A percentile compares a stretch with the other conserved stretches of the same genome.
Evolutionary conservation across 2,329 filamentous ascomycete species (phyloP).

Genomic region (Dryadomyces quercivorus): DNA sequence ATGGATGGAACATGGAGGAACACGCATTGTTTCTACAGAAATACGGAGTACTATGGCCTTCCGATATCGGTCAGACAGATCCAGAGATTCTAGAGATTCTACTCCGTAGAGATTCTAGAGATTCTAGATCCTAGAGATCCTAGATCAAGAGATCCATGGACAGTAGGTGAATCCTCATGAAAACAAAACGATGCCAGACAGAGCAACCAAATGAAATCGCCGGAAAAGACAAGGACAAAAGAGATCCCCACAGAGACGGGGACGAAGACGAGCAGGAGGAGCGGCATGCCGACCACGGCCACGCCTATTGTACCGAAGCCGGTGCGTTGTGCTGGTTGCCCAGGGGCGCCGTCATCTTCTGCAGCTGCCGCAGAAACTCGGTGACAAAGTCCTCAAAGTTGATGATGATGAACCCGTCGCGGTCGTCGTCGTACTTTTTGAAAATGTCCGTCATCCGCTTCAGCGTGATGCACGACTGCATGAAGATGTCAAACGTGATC

Average conservation of each 20-base stretch:
- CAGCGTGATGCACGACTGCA: constrained; percentile 90
- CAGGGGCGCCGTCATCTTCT: constrained; percentile 15
- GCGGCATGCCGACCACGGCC: background rate
- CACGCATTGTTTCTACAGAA: too few relatives aligned
- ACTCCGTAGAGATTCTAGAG: too few relatives aligned
- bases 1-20: too few relatives aligned
- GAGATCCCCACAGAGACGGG: background rate
- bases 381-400: constrained; percentile 74
- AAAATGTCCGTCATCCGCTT: constrained; percentile 99
- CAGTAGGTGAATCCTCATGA: background rate
- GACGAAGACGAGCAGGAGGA: background rate
- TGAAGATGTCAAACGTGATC: constrained; percentile 92
- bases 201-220: background rate
- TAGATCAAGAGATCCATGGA: too few relatives aligned
- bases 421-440: constrained; percentile 95
- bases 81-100: too few relatives aligned
- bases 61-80: too few relatives aligned
- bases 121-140: too few relatives aligned
- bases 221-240: background rate
- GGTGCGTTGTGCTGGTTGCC: background rate
- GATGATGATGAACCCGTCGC: constrained; percentile 81
- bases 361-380: constrained; percentile 51
- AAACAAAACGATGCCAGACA: background rate
- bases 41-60: too few relatives aligned
- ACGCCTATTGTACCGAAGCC: background rate